These are phyloP conservation scores for Fusarium sp. DNA, from an alignment of 2,329 filamentous ascomycete genomes.

Conservation along the genomic window DNA sequence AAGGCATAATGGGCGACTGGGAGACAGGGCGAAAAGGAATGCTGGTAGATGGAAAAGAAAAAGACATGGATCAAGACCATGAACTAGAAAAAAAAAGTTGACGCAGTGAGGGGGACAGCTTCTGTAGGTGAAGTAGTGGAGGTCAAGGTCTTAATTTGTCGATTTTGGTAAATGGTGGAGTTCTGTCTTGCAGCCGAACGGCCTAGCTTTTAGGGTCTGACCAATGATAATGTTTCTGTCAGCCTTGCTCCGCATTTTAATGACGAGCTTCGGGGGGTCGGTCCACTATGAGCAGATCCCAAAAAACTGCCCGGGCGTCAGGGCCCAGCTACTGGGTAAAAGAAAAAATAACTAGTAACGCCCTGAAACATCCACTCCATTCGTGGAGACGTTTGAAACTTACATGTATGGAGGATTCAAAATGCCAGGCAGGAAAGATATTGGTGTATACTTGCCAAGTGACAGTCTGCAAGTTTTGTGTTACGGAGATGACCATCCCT, in stretches of 20 bases:
- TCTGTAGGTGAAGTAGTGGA: not conserved
- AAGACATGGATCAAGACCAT: not conserved
- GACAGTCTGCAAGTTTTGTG: not conserved
- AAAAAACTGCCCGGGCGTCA: not conserved
- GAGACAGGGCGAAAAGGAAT: slow-evolving; percentile 14
- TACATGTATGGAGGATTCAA: not conserved
- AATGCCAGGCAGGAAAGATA: not conserved
- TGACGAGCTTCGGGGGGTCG: not conserved
- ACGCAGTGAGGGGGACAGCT: not conserved
- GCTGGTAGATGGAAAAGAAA: slow-evolving; percentile 3
- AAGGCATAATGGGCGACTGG: slow-evolving; percentile 38
- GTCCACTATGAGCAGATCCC: slow-evolving; percentile 2
- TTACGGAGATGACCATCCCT: not conserved
- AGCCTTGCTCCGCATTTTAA: not conserved
- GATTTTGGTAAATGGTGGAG: not conserved
- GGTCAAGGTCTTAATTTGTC: not conserved
- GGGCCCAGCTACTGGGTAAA: not conserved
- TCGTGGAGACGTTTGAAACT: not conserved
- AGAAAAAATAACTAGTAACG: not conserved
- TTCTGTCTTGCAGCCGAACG: not conserved
- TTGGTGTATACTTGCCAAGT: not conserved
- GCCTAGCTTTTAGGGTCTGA: not conserved
- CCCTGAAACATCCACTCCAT: not conserved
- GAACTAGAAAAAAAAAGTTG: not conserved
- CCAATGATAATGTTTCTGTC: not conserved